phyloP scores from a whole-genome alignment of 108 stramenopile species.

The Cyclotella choctawhatcheeana region DNA sequence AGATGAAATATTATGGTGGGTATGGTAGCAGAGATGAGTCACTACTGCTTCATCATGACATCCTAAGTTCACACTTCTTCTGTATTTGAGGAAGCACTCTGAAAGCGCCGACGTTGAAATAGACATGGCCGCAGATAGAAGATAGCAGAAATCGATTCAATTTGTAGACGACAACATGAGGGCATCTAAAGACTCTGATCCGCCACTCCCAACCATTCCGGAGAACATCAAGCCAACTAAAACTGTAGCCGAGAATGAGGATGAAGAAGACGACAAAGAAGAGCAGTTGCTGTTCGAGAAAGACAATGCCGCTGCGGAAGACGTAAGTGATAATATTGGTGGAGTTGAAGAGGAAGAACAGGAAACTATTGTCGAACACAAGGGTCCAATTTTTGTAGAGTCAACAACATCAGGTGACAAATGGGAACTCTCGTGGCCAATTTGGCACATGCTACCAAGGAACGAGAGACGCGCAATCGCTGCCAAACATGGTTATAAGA shows the following conservation, averaged over 20 bases:
- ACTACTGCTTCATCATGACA: no score
- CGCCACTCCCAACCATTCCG: constrained; percentile 34
- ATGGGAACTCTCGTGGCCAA: constrained; percentile 82
- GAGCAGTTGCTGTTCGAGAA: constrained; percentile 40
- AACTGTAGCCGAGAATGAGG: constrained; percentile 23
- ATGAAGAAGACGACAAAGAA: constrained; percentile 38
- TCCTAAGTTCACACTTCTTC: neutral
- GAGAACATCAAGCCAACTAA: constrained; percentile 12
- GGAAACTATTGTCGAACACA: neutral
- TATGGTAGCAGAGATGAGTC: no score
- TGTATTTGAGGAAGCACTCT: neutral
- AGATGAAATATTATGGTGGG: no score
- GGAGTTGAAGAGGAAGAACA: neutral
- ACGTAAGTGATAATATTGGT: neutral
- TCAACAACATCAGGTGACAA: constrained; percentile 52
- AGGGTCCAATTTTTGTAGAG: constrained; percentile 36
- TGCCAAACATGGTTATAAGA: constrained; percentile 69
- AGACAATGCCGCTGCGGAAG: constrained; percentile 35
- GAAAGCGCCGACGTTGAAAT: neutral
- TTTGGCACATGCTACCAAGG: constrained; percentile 83
- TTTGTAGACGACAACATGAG: constrained; percentile 1
- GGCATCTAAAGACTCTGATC: constrained; percentile 21
- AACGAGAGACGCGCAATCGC: constrained; percentile 75
- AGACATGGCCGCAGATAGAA: constrained; percentile 4
- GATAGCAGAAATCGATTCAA: neutral